phyloP scores from a whole-genome alignment of 441 rosid genomes.

The Gossypium schwendimanii region DNA sequence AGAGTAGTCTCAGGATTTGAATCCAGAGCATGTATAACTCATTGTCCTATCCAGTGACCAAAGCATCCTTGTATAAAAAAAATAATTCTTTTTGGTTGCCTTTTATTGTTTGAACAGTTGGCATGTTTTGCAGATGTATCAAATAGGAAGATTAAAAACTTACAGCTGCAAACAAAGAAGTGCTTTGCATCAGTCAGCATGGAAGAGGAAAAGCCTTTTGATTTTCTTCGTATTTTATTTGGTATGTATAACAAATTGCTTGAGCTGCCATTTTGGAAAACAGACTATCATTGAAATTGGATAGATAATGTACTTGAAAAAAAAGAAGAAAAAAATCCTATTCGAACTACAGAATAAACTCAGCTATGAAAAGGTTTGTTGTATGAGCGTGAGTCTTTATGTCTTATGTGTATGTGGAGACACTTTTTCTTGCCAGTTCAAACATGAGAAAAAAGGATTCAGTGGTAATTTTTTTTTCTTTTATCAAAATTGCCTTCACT shows the following conservation, averaged over 20 bases:
- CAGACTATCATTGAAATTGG: neutral
- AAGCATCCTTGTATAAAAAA: too few relatives aligned
- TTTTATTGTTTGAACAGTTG: conserved; percentile 24
- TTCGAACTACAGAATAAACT: neutral
- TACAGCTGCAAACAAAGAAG: conserved; percentile 37
- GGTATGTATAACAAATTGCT: conserved; percentile 32
- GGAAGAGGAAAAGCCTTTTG: conserved; percentile 64
- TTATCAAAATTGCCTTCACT: neutral
- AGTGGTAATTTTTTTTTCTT: neutral
- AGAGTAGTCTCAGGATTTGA: too few relatives aligned
- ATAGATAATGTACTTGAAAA: neutral
- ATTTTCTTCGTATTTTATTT: conserved; percentile 64
- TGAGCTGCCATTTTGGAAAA: neutral
- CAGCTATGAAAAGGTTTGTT: neutral
- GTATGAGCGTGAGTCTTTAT: neutral
- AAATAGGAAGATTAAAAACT: conserved; percentile 31
- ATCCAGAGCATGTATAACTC: too few relatives aligned
- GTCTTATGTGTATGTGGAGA: neutral
- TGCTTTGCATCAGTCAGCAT: conserved; percentile 58
- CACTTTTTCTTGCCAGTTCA: neutral
- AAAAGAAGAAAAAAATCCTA: neutral
- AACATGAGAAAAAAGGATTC: neutral
- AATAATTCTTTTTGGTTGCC: neutral
- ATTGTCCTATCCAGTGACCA: too few relatives aligned
- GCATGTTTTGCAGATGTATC: conserved; percentile 44